Base-by-base conservation (phyloP, 768 basidiomycete genomes). In the Tricholoma terreum region DNA sequence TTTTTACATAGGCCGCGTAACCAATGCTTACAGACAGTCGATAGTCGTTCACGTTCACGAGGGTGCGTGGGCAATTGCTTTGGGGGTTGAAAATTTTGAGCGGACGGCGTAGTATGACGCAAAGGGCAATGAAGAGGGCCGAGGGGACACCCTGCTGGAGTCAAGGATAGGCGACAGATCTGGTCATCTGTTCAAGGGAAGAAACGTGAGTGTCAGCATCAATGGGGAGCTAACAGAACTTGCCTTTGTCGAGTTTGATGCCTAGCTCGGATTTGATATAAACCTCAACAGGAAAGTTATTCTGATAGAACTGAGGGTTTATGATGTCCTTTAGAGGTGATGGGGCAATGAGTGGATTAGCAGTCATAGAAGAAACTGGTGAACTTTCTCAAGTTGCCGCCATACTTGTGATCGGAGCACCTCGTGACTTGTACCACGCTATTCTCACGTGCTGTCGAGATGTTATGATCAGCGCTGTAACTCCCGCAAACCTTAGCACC, bases 1-100 rank as follows among this genome's bases (percentile, higher is more conserved):
- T 98, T 98, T 77, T 98, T 98, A 75, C 97, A 98, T 15, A 99
- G 80, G 12, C 97, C 97, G 56, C 97, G 85, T 42, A 99, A 84
- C 90, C 96, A 98, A 75, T 98, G 97, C 74, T 98, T 98, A 77
- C 97, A 99, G 15, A 99, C 95, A 2, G 96, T 97, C 19, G 89
- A 84, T 42, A 93, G 78, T 42, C 90, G 83, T 63, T 92, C 91
- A 61, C 90, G 76, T 66, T 93, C 89, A 45, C 89, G 84, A 14
- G 90, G 92, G 66, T 95, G 91, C 1, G 83, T 84, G 1, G 94
- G 92, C 2, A 87, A 73, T 54, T 89, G 86, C 56, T 89, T 88
- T 8, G 92, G 87, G 0, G 92, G 90, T 67, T 92, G 89, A 63
- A 98, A 98, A 70, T 99, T 98, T 58, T 84, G 83, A 2, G 84